These are phyloP conservation scores for Hypoxylon fuscum DNA, from an alignment of 495 filamentous ascomycete species.

Conservation along the genomic window DNA sequence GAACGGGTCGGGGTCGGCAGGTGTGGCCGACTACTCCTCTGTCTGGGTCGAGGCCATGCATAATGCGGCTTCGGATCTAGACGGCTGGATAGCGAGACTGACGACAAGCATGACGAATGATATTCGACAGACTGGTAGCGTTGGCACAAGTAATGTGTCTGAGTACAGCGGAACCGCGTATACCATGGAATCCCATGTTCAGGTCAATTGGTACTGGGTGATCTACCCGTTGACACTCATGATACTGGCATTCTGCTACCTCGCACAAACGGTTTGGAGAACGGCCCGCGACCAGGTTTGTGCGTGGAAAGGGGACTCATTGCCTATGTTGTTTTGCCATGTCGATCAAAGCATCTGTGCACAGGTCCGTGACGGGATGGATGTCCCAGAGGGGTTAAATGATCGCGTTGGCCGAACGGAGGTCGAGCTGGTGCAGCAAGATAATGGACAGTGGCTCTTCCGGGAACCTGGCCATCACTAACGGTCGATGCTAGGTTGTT, in stretches of 20 bases:
- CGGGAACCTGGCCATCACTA: constrained; percentile 28
- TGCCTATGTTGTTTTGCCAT: constrained; percentile 51
- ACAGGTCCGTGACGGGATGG: constrained; percentile 46
- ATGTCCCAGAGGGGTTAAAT: constrained; percentile 47
- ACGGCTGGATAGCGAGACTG: constrained; percentile 44
- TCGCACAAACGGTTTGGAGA: constrained; percentile 45
- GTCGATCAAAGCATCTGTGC: constrained; percentile 47
- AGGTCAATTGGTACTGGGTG: constrained; percentile 51
- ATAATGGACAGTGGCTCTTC: constrained; percentile 49
- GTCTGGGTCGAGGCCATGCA: constrained; percentile 53
- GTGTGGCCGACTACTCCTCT: constrained; percentile 44
- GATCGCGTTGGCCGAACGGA: constrained; percentile 40
- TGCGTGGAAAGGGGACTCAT: constrained; percentile 49
- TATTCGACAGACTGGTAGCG: constrained; percentile 42
- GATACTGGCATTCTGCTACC: constrained; percentile 45
- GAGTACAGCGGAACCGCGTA: constrained; percentile 44
- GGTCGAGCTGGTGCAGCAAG: constrained; percentile 44
- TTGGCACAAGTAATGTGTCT: constrained; percentile 1
- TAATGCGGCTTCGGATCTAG: constrained; percentile 40
- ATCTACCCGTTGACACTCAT: constrained; percentile 50
- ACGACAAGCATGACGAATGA: constrained; percentile 47
- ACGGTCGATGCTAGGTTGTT: background rate
- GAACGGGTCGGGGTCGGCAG: constrained; percentile 37
- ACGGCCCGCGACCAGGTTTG: constrained; percentile 46
- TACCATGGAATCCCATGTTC: constrained; percentile 43